phyloP scores from a whole-genome alignment of 140 eudicot species.

The Eryngium alpinum region DNA sequence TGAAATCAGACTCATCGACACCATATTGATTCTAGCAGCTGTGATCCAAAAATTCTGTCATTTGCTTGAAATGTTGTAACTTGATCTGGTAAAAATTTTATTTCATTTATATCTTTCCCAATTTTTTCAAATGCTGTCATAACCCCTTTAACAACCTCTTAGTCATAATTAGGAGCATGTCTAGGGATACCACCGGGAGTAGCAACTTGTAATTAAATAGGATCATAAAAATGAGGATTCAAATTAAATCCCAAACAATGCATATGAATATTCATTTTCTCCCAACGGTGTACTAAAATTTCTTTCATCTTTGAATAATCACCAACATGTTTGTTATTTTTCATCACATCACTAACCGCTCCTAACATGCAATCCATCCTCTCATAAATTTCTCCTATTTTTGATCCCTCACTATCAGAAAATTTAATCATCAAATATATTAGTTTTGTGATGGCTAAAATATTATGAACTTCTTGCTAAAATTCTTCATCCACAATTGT shows the following conservation, averaged over 20 bases:
- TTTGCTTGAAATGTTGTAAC: background rate
- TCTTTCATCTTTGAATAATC: background rate
- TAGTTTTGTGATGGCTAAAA: background rate
- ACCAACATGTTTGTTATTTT: background rate
- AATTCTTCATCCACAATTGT: background rate
- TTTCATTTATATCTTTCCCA: background rate
- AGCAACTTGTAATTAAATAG: background rate
- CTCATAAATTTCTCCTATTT: constrained; percentile 23
- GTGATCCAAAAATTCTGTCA: background rate
- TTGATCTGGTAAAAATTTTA: background rate
- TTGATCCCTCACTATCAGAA: constrained; percentile 18
- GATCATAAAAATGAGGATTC: background rate
- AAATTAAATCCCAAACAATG: background rate
- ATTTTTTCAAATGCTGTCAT: background rate
- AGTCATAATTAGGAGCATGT: background rate
- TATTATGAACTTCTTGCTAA: constrained; percentile 14
- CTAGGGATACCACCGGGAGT: background rate
- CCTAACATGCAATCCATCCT: constrained; percentile 15
- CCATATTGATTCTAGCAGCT: background rate
- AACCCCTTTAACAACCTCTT: background rate
- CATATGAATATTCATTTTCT: constrained; percentile 8
- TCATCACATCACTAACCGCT: constrained; percentile 1
- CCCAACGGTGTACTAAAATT: background rate
- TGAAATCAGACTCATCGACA: background rate
- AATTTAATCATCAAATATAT: background rate